Evolutionary conservation across 257 asterid genomes (phyloP).

Genomic region (Buddleja alternifolia): DNA sequence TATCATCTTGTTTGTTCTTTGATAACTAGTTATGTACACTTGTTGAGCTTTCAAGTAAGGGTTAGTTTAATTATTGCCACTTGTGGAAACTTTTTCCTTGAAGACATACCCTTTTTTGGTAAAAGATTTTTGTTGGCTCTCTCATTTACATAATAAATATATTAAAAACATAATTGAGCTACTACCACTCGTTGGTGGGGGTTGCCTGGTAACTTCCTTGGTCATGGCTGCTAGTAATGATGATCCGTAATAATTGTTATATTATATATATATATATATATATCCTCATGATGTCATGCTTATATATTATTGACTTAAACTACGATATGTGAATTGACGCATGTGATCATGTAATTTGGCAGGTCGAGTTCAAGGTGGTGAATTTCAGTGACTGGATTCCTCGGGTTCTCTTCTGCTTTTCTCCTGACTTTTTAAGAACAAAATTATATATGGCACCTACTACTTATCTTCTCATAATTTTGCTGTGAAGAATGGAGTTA

Average conservation of each 20-base stretch:
- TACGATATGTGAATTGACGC: conserved; percentile 21
- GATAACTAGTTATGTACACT: background rate
- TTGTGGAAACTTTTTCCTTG: background rate
- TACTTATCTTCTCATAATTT: conserved; percentile 47
- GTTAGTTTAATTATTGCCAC: background rate
- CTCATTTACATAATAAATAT: background rate
- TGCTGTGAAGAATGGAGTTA: conserved; percentile 60
- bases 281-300: background rate
- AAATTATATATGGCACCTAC: conserved; percentile 56
- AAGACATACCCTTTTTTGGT: background rate
- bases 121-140: background rate
- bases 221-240: background rate
- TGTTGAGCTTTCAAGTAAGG: background rate
- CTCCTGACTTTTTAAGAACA: conserved; percentile 48
- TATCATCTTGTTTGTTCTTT: background rate
- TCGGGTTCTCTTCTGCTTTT: conserved; percentile 36
- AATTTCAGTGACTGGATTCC: conserved; percentile 45
- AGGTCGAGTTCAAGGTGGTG: conserved; percentile 89
- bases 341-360: conserved; percentile 42
- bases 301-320: background rate
- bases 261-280: background rate
- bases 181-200: background rate
- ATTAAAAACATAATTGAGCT: background rate
- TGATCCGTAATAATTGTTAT: background rate
- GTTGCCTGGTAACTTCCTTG: background rate